A percentile compares a stretch with the other conserved stretches of the same genome.
phyloP scores from a whole-genome alignment of 129 eudicot species.

The Artemisia argyi region DNA sequence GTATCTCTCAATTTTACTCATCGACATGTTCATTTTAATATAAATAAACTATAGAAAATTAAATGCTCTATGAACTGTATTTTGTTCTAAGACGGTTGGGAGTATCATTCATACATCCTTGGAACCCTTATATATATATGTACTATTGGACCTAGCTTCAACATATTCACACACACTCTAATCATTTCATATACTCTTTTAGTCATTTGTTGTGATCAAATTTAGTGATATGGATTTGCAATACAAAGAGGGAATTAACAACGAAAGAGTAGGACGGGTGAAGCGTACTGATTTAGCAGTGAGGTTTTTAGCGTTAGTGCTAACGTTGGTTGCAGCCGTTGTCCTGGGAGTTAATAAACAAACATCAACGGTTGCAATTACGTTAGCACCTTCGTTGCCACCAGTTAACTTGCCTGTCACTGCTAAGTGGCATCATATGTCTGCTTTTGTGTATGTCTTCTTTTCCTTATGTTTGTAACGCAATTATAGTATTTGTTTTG shows the following conservation, averaged over 20 bases:
- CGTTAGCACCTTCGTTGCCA: constrained; percentile 49
- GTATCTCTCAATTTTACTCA: neutral
- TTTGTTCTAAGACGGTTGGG: constrained; percentile 21
- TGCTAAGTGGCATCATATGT: constrained; percentile 66
- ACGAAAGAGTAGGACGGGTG: constrained; percentile 19
- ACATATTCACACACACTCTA: neutral
- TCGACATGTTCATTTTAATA: no score
- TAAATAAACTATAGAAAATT: neutral
- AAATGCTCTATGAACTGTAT: neutral
- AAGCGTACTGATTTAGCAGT: constrained; percentile 35
- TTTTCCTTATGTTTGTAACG: neutral
- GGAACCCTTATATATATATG: constrained; percentile 12
- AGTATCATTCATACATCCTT: neutral
- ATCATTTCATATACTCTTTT: neutral
- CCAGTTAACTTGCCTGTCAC: constrained; percentile 57
- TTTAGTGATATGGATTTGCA: constrained; percentile 26
- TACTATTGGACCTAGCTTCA: neutral
- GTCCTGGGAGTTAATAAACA: constrained; percentile 60
- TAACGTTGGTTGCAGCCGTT: constrained; percentile 53
- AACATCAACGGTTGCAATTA: constrained; percentile 36
- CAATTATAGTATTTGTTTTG: neutral
- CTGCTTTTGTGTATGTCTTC: constrained; percentile 70
- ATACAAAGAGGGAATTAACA: constrained; percentile 20
- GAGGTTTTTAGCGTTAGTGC: constrained; percentile 52
- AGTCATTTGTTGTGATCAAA: neutral